Base-by-base conservation (phyloP, 331 rosid species). In the Acacia pycnantha region DNA sequence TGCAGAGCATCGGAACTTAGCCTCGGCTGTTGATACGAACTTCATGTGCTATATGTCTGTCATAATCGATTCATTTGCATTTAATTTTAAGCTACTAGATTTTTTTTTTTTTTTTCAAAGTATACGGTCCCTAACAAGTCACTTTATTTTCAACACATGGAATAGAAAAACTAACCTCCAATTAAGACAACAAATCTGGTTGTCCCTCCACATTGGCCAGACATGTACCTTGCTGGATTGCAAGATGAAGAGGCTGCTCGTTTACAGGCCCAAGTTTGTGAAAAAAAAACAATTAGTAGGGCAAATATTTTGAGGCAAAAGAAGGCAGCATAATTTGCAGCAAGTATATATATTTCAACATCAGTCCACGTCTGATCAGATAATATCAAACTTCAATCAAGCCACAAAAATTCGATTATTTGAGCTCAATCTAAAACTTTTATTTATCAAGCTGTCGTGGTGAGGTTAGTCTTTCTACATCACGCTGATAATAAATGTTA, bases 141-240 rank as follows among this genome's bases (percentile, higher is more conserved):
- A 8, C 31, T 13, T 61, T 24, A 11, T 26, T 78, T 33, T 22
- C 4, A 12, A 24, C 14, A 72, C 74, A 19, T 51, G 47, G 31
- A 73, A 53, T 70, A 44, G 58, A 78, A 27, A 41, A 35, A 54
- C 58, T 82, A 83, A 94, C 98, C 97, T 92, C 97, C 98, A 48
- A 95, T 82, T 61, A 95, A 84, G 79, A 88, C 82, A 70, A 91
- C 82, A 73, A 92, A 76, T 82, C 92, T 86, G 9, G 90, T 67
- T 70, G 83, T 72, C 70, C 92, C 93, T 86, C 97, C 94, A 56
- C 99, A 95, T 85, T 87, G 69, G 48, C 91, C 92, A 24, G 91
- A 87, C 79, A 91, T 48, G 89, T 87, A 93, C 81, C 78, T 92
- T 1, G 80, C 78, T 5, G 94, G 87, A 84, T 41, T 82, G 93